Evolutionary conservation across 108 stramenopile species (phyloP).

Genomic region (Nitzschia putrida): DNA sequence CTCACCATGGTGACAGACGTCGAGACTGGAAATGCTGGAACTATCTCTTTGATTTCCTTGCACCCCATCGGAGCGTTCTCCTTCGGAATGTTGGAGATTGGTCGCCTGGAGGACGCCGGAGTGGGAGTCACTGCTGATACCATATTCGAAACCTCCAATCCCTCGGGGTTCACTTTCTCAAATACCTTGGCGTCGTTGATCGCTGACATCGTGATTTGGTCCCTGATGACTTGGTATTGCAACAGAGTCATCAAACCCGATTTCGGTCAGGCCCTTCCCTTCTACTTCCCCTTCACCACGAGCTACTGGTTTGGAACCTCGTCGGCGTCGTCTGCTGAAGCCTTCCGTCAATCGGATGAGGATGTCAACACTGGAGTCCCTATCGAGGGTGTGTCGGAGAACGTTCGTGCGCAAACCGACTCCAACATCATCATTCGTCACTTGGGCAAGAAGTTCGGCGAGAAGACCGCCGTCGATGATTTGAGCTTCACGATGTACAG

Average conservation of each 20-base stretch:
- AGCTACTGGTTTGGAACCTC: conserved; percentile 72
- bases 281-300: conserved; percentile 75
- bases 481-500: conserved; percentile 87
- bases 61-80: conserved; percentile 82
- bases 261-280: conserved; percentile 80
- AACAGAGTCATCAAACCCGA: conserved; percentile 80
- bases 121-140: conserved; percentile 58
- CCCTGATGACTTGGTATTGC: conserved; percentile 83
- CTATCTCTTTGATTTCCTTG: conserved; percentile 53
- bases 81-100: conserved; percentile 76
- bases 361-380: conserved; percentile 41
- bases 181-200: conserved; percentile 64
- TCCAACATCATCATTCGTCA: conserved; percentile 66
- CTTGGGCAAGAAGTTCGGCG: conserved; percentile 81
- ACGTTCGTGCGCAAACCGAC: conserved; percentile 52
- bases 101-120: conserved; percentile 71
- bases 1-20: conserved; percentile 54
- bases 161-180: conserved; percentile 66
- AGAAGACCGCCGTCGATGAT: conserved; percentile 89
- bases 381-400: conserved; percentile 50
- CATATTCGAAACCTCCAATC: conserved; percentile 47
- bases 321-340: background rate
- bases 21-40: conserved; percentile 37
- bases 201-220: conserved; percentile 81
- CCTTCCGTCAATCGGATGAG: conserved; percentile 13